Conservation (phyloP, 306 rosid species). For the Canavalia gladiata region DNA sequence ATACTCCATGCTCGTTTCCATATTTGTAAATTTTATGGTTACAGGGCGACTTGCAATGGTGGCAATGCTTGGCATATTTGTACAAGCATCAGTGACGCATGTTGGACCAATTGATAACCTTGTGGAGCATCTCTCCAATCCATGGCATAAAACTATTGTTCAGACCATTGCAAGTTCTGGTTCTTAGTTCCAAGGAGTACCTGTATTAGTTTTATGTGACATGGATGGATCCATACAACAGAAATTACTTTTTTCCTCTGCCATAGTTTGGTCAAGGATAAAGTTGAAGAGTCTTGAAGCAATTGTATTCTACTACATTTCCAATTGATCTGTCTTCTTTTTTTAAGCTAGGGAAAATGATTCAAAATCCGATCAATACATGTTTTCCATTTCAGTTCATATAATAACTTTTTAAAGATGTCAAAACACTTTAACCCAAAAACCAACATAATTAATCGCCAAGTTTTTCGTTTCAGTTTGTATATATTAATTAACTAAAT, state of each 20-base stretch:
- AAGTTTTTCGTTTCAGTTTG: background rate
- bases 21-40: slow-evolving; percentile 28
- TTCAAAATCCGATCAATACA: background rate
- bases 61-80: slow-evolving; percentile 89
- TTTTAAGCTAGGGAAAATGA: background rate
- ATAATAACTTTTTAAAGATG: slow-evolving; percentile 2
- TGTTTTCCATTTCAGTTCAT: slow-evolving; percentile 1
- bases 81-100: slow-evolving; percentile 90
- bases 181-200: slow-evolving; percentile 48
- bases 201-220: slow-evolving; percentile 33
- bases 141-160: slow-evolving; percentile 89
- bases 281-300: background rate
- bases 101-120: slow-evolving; percentile 96
- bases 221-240: slow-evolving; percentile 25
- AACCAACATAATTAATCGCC: background rate
- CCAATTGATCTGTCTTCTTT: slow-evolving; percentile 8
- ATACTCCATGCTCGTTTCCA: slow-evolving; percentile 3
- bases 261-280: background rate
- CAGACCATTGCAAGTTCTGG: slow-evolving; percentile 71
- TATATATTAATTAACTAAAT: background rate
- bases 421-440: background rate
- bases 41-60: slow-evolving; percentile 91
- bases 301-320: slow-evolving; percentile 7
- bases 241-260: background rate
- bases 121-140: slow-evolving; percentile 88